Conservation (phyloP, 768 basidiomycete genomes). For the Suillus sp. region DNA sequence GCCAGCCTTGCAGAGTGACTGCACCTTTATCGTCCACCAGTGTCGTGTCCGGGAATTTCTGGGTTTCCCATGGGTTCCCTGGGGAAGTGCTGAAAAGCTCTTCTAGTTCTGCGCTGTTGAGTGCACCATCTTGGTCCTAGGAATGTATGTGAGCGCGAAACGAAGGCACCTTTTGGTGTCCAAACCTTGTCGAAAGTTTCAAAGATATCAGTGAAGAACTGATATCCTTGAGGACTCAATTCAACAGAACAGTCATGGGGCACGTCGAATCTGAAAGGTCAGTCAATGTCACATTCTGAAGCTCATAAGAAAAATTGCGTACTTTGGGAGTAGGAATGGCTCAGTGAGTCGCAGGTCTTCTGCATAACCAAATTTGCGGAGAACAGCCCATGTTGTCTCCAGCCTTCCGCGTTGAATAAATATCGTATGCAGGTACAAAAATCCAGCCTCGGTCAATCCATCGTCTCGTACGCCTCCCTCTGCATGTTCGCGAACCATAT, state of each 20-base stretch:
- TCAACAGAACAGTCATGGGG: slow-evolving; percentile 94
- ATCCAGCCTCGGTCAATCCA: slow-evolving; percentile 90
- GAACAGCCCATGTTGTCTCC: slow-evolving; percentile 97
- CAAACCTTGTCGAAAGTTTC: slow-evolving; percentile 89
- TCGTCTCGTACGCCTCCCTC: slow-evolving; percentile 72
- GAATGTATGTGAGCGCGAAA: slow-evolving; percentile 13
- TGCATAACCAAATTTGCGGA: slow-evolving; percentile 94
- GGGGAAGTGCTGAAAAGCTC: slow-evolving; percentile 93
- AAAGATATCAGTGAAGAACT: slow-evolving; percentile 97
- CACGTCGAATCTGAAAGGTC: slow-evolving; percentile 77
- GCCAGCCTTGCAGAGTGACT: slow-evolving; percentile 96
- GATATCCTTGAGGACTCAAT: slow-evolving; percentile 89
- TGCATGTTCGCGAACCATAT: slow-evolving; percentile 82
- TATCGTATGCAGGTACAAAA: slow-evolving; percentile 91
- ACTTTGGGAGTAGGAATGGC: slow-evolving; percentile 88
- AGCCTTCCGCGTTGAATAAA: slow-evolving; percentile 95
- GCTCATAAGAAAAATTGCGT: slow-evolving; percentile 31
- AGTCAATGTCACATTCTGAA: slow-evolving; percentile 19
- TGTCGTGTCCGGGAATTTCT: slow-evolving; percentile 89
- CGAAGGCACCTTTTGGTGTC: neutral
- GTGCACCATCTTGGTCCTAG: slow-evolving; percentile 93
- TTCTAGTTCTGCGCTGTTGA: slow-evolving; percentile 80
- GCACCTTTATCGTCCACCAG: slow-evolving; percentile 84
- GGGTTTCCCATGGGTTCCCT: slow-evolving; percentile 94
- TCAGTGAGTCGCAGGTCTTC: slow-evolving; percentile 92